Percentiles rank a stretch among this genome's conserved stretches.
Conservation (phyloP, 2,329 filamentous ascomycete species). For the Arthrocladium fulminans region DNA sequence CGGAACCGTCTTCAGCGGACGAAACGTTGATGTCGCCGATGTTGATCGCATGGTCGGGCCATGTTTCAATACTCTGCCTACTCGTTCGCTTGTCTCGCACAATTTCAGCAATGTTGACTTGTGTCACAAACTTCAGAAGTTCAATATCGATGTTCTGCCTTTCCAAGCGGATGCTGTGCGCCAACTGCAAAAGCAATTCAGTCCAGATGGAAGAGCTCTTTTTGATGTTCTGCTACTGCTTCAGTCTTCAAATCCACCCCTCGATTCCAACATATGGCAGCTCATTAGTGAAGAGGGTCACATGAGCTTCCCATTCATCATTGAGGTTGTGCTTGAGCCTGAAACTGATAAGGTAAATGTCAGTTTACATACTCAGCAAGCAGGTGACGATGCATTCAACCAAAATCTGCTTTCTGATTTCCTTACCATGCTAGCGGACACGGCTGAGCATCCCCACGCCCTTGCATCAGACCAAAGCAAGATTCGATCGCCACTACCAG, state of each 20-base stretch:
- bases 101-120: constrained; percentile 48
- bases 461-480: background rate
- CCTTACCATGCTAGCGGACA: constrained; percentile 28
- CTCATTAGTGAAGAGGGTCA: constrained; percentile 44
- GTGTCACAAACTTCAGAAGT: constrained; percentile 49
- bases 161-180: constrained; percentile 70
- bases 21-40: constrained; percentile 56
- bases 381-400: constrained; percentile 7
- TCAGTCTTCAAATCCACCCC: constrained; percentile 49
- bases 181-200: constrained; percentile 52
- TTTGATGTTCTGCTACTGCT: constrained; percentile 77
- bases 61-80: constrained; percentile 82
- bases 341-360: constrained; percentile 47
- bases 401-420: constrained; percentile 23
- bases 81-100: constrained; percentile 49
- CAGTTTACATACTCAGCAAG: constrained; percentile 52
- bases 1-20: constrained; percentile 74
- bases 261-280: constrained; percentile 44
- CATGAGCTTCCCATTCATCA: constrained; percentile 63
- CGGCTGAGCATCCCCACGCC: constrained; percentile 7
- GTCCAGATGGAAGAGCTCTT: constrained; percentile 44
- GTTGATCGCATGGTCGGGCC: constrained; percentile 71
- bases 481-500: background rate
- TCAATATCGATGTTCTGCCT: constrained; percentile 54
- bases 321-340: constrained; percentile 58